Percentiles rank a stretch among this genome's conserved stretches.
These are phyloP conservation scores for Boletus semigastroideus DNA, from an alignment of 1,284 basidiomycete species.

Conservation along the genomic window DNA sequence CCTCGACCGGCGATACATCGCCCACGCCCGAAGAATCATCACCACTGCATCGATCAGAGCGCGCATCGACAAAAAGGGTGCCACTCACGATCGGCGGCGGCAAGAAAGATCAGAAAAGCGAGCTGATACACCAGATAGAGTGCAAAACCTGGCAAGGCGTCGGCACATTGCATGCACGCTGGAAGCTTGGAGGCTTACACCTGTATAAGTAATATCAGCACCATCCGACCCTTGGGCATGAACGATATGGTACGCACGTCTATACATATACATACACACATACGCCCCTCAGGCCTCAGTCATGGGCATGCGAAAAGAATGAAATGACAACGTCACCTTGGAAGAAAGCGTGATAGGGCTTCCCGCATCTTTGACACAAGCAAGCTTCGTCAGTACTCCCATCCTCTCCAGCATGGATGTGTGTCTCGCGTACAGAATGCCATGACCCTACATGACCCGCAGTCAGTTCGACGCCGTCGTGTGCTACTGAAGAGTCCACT, in stretches of 20 bases:
- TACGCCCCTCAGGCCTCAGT: too few relatives aligned
- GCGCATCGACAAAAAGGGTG: neutral
- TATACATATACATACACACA: too few relatives aligned
- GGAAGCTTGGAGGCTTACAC: neutral
- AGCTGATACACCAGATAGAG: neutral
- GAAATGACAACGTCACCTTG: neutral
- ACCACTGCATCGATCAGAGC: too few relatives aligned
- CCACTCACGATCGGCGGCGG: constrained; percentile 6
- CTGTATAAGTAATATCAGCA: neutral
- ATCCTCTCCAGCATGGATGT: neutral
- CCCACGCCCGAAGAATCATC: constrained; percentile 10
- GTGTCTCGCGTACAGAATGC: neutral
- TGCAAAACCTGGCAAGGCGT: neutral
- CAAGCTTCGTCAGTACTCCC: neutral
- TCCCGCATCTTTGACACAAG: neutral
- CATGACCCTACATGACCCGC: neutral
- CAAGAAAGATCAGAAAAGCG: constrained; percentile 1
- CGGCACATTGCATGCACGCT: too few relatives aligned
- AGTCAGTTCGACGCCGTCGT: neutral
- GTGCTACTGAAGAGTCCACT: neutral
- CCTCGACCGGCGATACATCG: neutral
- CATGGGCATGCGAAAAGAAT: neutral
- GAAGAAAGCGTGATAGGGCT: neutral
- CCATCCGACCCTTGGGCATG: neutral
- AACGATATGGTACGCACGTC: neutral